These are phyloP conservation scores for Oryza longistaminata DNA, from an alignment of 176 grass and related monocot species.

Conservation along the genomic window DNA sequence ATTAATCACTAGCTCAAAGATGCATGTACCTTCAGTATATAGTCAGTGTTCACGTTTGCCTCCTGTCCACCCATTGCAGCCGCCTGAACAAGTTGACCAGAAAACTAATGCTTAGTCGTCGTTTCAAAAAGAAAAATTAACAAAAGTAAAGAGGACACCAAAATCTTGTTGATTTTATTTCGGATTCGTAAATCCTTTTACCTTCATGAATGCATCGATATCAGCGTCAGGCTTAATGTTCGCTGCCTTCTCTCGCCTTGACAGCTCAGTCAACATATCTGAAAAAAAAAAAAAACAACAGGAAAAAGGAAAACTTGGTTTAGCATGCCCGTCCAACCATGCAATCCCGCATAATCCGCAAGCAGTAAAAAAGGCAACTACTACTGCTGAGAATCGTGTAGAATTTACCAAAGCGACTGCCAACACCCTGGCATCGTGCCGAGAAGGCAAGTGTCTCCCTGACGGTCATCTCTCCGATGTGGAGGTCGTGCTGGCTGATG, in stretches of 20 bases:
- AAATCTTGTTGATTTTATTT: conserved; percentile 8
- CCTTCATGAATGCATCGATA: conserved; percentile 97
- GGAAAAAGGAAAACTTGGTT: neutral
- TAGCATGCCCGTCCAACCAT: conserved; percentile 16
- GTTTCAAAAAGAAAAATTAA: neutral
- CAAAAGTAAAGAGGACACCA: neutral
- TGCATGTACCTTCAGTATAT: conserved; percentile 75
- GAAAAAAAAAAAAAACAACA: conserved; percentile 15
- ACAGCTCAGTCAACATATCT: conserved; percentile 84
- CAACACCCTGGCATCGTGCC: conserved; percentile 87
- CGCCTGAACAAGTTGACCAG: conserved; percentile 51
- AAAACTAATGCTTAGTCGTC: neutral
- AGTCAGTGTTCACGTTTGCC: conserved; percentile 72
- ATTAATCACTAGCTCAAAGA: neutral
- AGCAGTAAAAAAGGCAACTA: neutral
- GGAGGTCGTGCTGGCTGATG: conserved; percentile 94
- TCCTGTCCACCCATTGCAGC: conserved; percentile 62
- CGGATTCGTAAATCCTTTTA: conserved; percentile 1
- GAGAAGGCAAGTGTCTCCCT: conserved; percentile 93
- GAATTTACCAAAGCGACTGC: conserved; percentile 60
- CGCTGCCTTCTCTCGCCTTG: conserved; percentile 84
- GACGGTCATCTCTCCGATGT: conserved; percentile 98
- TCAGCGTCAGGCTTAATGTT: conserved; percentile 95
- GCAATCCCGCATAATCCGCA: neutral
- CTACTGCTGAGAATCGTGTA: neutral